Base-by-base conservation (phyloP, 371 early-diverging fungal genomes). In the Mucor plumbeus region DNA sequence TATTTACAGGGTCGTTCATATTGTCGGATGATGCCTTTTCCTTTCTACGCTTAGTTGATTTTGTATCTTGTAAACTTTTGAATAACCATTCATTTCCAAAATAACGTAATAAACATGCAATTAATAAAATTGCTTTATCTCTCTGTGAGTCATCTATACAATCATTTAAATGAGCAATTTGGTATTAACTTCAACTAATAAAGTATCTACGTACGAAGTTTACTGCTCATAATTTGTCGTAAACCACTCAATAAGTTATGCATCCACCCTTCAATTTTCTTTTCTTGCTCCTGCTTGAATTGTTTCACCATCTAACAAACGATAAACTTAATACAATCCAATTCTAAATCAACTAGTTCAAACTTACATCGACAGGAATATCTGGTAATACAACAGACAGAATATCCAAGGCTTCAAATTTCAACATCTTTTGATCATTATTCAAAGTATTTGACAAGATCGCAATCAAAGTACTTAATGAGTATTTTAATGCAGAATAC, bases 61-160 rank as follows among this genome's bases (percentile, higher is more conserved):
- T 69, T 3, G 77, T 79, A 8, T 73, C 59, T 58, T 67, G 55
- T 3, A 81, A 59, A 5, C 72, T 72, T 10, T 74, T 61, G 38
- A 84, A 84, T 17, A 84, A 55, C 84, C 84, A 84, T 31, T 79
- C 72, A 7, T 78, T 68, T 7, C 80, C 84, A 71, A 81, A 78
- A 31, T 75, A 65, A 9, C 76, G 75, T 11, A 84, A 63, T 8
- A 80, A 65, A 61, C 71, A 73, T 0, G 76, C 66, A 4, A 65
- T 69, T 5, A 75, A 59, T 8, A 71, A 56, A 47, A 81, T 76
- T 3, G 76, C 75, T 33, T 71, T 64, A 39, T 81, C 80, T 48
- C 84, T 65, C 31, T 72, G 64, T 9, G 64, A 58, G 54, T 75
- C 73, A 26, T 59, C 83, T 79, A 63, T 1, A 4, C 5, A 26